These are phyloP conservation scores for Syncephalastrum monosporum DNA, from an alignment of 371 early-diverging fungal genomes.

Conservation along the genomic window DNA sequence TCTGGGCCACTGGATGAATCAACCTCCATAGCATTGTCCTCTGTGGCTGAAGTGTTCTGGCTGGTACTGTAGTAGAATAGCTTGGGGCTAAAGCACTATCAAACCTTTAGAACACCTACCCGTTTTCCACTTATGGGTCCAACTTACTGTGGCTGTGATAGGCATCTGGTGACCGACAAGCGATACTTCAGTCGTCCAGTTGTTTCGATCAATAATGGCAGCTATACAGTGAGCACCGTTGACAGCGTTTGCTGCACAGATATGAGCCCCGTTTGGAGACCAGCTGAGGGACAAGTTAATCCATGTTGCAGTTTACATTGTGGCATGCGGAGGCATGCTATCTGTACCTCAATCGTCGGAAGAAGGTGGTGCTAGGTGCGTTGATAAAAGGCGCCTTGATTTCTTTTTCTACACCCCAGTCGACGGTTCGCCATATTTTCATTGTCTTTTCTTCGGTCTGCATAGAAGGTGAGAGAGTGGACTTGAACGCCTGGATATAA, in stretches of 20 bases:
- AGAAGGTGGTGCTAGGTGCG: slow-evolving; percentile 83
- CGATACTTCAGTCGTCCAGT: slow-evolving; percentile 79
- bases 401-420: slow-evolving; percentile 79
- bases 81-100: slow-evolving; percentile 73
- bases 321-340: neutral
- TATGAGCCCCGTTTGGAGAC: slow-evolving; percentile 92
- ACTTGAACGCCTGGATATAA: neutral
- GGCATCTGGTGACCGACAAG: slow-evolving; percentile 90
- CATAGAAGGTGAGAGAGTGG: neutral
- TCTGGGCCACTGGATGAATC: too few relatives aligned
- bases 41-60: slow-evolving; percentile 6
- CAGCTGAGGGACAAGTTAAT: slow-evolving; percentile 54
- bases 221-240: slow-evolving; percentile 83
- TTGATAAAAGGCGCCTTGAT: slow-evolving; percentile 76
- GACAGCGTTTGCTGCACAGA: slow-evolving; percentile 90
- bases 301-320: neutral
- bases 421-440: slow-evolving; percentile 83
- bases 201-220: slow-evolving; percentile 74
- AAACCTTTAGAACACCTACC: neutral
- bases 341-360: slow-evolving; percentile 76
- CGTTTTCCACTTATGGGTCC: neutral
- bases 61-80: slow-evolving; percentile 54
- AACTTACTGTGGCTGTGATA: slow-evolving; percentile 86
- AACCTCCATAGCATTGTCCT: slow-evolving; percentile 10
- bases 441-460: slow-evolving; percentile 92